Base-by-base conservation (phyloP, 1,139 yeast species). In the Candida tropicalis region DNA sequence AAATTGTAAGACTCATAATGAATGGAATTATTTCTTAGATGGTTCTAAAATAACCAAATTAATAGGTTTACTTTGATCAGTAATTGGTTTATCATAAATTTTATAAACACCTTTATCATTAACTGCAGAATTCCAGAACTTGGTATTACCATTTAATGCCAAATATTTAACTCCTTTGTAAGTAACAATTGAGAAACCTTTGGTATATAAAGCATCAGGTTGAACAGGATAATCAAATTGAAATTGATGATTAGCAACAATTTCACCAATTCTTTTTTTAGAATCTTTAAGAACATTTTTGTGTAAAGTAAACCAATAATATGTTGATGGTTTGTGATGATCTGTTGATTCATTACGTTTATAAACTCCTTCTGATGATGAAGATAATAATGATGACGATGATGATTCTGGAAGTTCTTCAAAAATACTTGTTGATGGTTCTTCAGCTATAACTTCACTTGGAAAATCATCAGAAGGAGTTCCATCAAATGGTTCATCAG, bases 201-300 rank as follows among this genome's bases (percentile, higher is more conserved):
- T 22, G 18, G 38, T 40, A 17, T 39, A 39, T 16, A 47, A 44
- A n/a, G 48, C 44, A 42, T 45, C 43, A 5, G 41, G 35, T 44
- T 47, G 50, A 59, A 91, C 90, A 36, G 75, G 74, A 41, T 73
- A 72, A 50, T 70, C 76, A 48, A 70, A 70, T 58, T 70, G 76
- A 68, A 70, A 70, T 57, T 70, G 75, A 58, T 70, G 63, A 62
- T 70, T 70, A 44, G 75, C 73, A 44, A 70, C 76, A 59, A 70
- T 70, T 39, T 72, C 65, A 22, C 76, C 76, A 47, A 67, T 58
- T 61, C 75, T 65, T 36, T 67, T 67, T 45, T 62, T 44, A 26
- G 57, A 39, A 49, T 70, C 76, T 8, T 25, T 60, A 50, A 70
- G 62, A 48, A 81, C 59, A 54, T 81, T 70, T 41, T 61, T 74